These are phyloP conservation scores for Verticillium nubilum DNA, from an alignment of 2,329 filamentous ascomycete genomes.

Conservation along the genomic window DNA sequence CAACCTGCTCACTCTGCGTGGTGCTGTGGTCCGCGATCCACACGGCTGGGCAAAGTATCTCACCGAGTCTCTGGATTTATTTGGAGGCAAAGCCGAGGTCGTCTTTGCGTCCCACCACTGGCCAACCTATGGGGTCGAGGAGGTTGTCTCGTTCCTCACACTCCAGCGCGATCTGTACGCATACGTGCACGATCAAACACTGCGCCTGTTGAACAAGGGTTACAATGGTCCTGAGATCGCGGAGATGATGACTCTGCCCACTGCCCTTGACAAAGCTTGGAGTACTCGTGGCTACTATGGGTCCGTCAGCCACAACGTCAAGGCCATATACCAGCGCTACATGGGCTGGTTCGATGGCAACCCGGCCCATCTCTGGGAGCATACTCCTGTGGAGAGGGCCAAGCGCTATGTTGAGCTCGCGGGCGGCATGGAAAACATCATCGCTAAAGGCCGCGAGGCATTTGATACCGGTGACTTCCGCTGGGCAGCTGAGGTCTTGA, in stretches of 20 bases:
- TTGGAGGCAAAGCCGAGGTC: slow-evolving; percentile 22
- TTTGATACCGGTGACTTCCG: slow-evolving; percentile 24
- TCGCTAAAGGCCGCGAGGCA: slow-evolving; percentile 22
- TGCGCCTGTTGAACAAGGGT: slow-evolving; percentile 30
- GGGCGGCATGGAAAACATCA: slow-evolving; percentile 25
- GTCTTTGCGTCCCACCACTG: slow-evolving; percentile 32
- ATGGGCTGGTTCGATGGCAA: slow-evolving; percentile 17
- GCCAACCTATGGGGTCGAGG: slow-evolving; percentile 31
- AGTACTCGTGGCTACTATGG: slow-evolving; percentile 29
- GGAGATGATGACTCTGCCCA: slow-evolving; percentile 27
- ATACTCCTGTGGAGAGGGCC: slow-evolving; percentile 24
- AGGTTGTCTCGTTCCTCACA: slow-evolving; percentile 18
- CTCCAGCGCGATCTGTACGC: slow-evolving; percentile 33
- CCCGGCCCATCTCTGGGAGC: slow-evolving; percentile 16
- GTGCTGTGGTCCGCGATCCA: slow-evolving; percentile 33
- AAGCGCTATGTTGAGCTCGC: slow-evolving; percentile 28
- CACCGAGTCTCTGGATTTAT: slow-evolving; percentile 29
- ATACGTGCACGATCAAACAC: slow-evolving; percentile 32
- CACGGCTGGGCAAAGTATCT: slow-evolving; percentile 31
- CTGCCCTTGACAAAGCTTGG: slow-evolving; percentile 21
- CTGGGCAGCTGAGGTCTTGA: slow-evolving; percentile 31
- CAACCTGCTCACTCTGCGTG: slow-evolving; percentile 33
- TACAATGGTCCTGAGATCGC: slow-evolving; percentile 31
- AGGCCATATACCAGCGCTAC: slow-evolving; percentile 17
- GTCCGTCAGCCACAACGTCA: slow-evolving; percentile 31